Conservation (phyloP, 1,139 yeast genomes). For the Diutina pseudorugosa region DNA sequence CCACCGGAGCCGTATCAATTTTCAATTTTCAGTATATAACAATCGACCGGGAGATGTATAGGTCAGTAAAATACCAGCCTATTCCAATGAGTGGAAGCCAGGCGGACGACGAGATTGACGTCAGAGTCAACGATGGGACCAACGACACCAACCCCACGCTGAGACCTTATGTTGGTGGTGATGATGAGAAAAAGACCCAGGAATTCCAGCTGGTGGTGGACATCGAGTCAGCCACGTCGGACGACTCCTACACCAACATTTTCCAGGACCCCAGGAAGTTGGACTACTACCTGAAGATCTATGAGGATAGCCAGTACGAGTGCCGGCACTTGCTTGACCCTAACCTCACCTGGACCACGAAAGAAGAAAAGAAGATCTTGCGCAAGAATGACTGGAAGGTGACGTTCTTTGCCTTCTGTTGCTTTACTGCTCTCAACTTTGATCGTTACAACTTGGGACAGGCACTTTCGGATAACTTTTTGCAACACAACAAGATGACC, state of each 20-base stretch:
- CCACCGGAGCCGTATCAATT: neutral
- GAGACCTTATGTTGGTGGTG: neutral
- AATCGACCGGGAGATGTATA: neutral
- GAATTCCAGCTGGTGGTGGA: neutral
- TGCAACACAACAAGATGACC: constrained; percentile 29
- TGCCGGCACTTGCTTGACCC: constrained; percentile 34
- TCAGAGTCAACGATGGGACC: neutral
- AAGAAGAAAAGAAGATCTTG: constrained; percentile 28
- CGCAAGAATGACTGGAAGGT: constrained; percentile 34
- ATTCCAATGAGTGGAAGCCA: neutral
- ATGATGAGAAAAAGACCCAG: neutral
- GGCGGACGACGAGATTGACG: neutral
- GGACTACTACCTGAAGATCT: constrained; percentile 24
- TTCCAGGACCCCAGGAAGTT: constrained; percentile 27
- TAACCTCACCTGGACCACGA: constrained; percentile 28
- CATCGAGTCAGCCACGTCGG: neutral
- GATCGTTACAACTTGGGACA: constrained; percentile 39
- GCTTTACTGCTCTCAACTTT: constrained; percentile 40
- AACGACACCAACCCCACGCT: neutral
- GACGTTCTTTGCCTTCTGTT: constrained; percentile 33
- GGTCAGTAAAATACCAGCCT: neutral
- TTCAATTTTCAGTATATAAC: neutral
- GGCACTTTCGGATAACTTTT: constrained; percentile 37
- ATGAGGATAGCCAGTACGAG: constrained; percentile 33
- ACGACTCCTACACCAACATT: neutral